Percentiles rank a stretch among this genome's conserved stretches.
phyloP scores from a whole-genome alignment of 73 alveolate genomes.

The Paramecium tetraurelia region DNA sequence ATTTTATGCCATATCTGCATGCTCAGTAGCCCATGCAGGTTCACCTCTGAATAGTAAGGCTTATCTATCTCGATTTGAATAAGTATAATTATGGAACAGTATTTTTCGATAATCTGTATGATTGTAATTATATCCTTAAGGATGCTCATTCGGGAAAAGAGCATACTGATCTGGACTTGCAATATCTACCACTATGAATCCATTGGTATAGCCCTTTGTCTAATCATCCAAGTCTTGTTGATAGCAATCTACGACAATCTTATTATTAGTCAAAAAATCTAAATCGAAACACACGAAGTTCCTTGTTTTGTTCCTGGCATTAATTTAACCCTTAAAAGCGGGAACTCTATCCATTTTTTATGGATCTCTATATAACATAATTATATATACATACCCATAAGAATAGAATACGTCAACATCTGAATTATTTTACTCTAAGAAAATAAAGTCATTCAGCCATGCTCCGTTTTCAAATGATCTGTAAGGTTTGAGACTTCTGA shows the following conservation, averaged over 20 bases:
- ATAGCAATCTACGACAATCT: neutral
- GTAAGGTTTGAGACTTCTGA: neutral
- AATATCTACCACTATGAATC: neutral
- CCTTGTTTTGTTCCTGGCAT: neutral
- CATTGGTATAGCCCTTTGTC: neutral
- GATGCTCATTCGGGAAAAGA: neutral
- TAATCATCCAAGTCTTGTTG: neutral
- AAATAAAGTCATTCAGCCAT: neutral
- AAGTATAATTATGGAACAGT: neutral
- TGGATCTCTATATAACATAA: neutral
- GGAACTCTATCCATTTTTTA: constrained; percentile 17
- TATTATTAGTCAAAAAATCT: neutral
- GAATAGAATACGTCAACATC: neutral
- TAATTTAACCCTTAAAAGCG: neutral
- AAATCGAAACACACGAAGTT: neutral
- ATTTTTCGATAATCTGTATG: neutral
- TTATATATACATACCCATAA: neutral
- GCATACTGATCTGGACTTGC: neutral
- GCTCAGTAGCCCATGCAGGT: neutral
- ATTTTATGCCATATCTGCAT: neutral
- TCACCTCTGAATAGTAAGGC: neutral
- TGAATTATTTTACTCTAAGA: neutral
- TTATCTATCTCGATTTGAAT: neutral
- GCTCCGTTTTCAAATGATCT: neutral
- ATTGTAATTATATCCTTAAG: neutral